Conservation (phyloP, 2,329 filamentous ascomycete species). For the Colletotrichum australisinense region DNA sequence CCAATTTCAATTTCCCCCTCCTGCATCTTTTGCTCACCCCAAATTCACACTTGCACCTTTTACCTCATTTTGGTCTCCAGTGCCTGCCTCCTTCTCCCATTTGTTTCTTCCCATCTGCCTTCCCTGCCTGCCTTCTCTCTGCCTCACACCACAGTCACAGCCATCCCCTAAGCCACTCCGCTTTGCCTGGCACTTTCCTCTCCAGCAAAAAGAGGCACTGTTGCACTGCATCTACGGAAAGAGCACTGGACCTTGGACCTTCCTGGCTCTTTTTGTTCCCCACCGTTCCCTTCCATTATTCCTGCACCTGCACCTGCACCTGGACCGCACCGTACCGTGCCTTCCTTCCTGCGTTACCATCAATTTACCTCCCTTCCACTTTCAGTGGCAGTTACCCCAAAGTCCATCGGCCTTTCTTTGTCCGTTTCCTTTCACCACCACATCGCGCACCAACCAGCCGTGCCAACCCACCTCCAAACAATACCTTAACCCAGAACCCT, state of each 20-base stretch:
- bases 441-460: conserved; percentile 12
- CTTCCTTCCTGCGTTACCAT: background rate
- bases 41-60: background rate
- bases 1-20: conserved; percentile 36
- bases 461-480: conserved; percentile 6
- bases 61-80: background rate
- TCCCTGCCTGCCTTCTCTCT: no score
- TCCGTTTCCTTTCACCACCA: conserved; percentile 5
- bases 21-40: conserved; percentile 5
- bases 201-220: background rate
- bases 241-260: background rate
- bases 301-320: no score
- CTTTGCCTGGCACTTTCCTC: background rate
- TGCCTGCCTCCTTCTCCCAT: background rate
- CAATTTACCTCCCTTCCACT: background rate
- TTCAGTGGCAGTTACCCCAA: background rate
- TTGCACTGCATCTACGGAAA: background rate
- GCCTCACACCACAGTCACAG: background rate
- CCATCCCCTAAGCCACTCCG: background rate
- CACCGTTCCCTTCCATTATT: background rate
- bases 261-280: conserved; percentile 2
- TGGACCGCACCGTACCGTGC: background rate
- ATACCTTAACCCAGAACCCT: conserved; percentile 2
- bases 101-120: background rate
- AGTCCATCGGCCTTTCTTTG: conserved; percentile 15